Percentiles rank a stretch among this genome's conserved stretches.
phyloP scores from a whole-genome alignment of 164 flowering plant species.

The Magnolia officinalis region DNA sequence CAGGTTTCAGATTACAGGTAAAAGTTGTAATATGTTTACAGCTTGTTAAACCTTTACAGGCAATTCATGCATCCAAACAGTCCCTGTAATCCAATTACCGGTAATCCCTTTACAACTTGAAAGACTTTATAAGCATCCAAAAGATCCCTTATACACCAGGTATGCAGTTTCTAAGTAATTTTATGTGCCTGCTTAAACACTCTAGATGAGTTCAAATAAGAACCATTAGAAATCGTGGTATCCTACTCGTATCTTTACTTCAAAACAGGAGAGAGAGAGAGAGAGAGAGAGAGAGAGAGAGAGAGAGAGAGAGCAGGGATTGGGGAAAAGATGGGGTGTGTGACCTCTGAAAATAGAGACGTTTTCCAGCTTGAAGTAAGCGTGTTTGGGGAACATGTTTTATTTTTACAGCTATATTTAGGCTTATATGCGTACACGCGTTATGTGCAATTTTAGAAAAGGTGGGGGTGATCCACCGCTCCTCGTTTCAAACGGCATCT shows the following conservation, averaged over 20 bases:
- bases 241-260: not conserved
- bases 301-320: constrained; percentile 1
- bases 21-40: no score
- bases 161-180: no score
- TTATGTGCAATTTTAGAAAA: not conserved
- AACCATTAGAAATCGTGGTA: no score
- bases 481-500: not conserved
- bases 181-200: no score
- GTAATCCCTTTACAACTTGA: no score
- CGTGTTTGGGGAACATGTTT: constrained; percentile 7
- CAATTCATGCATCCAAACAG: no score
- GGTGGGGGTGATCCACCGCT: not conserved
- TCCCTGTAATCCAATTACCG: no score
- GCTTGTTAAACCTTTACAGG: no score
- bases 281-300: constrained; percentile 9
- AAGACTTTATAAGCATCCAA: no score
- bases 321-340: constrained; percentile 13
- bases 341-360: constrained; percentile 10
- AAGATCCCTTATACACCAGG: no score
- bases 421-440: not conserved
- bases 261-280: not conserved
- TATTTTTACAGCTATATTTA: not conserved
- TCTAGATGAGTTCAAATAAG: no score
- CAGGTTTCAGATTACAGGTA: no score
- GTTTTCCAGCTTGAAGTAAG: constrained; percentile 4